Conservation (phyloP, 805 yeast genomes). For the Saturnispora galanensis region DNA sequence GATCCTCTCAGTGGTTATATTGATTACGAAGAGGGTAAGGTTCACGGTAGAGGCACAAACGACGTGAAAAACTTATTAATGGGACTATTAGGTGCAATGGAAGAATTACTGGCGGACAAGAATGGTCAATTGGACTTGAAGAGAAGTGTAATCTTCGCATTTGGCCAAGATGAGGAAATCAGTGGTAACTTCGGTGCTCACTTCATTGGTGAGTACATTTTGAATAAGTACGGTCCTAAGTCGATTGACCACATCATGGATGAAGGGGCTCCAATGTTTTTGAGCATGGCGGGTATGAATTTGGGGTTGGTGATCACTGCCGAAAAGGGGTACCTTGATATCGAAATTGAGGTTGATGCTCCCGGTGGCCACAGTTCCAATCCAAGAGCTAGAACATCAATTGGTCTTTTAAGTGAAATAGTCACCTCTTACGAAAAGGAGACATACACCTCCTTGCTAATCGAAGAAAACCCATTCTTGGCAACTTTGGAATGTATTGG, state of each 20-base stretch:
- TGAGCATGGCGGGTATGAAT: slow-evolving; percentile 25
- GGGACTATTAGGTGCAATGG: slow-evolving; percentile 57
- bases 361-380: slow-evolving; percentile 53
- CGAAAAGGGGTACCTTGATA: slow-evolving; percentile 32
- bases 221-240: slow-evolving; percentile 48
- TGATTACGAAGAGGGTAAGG: slow-evolving; percentile 48
- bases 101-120: slow-evolving; percentile 36
- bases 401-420: slow-evolving; percentile 60
- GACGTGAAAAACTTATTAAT: slow-evolving; percentile 68
- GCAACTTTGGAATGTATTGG: slow-evolving; percentile 54
- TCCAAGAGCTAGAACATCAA: slow-evolving; percentile 63
- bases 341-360: slow-evolving; percentile 41
- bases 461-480: slow-evolving; percentile 50
- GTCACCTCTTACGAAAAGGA: slow-evolving; percentile 45
- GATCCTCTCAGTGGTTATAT: slow-evolving; percentile 52
- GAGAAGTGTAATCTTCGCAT: slow-evolving; percentile 53
- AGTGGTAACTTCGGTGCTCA: slow-evolving; percentile 55
- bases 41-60: slow-evolving; percentile 71
- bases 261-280: slow-evolving; percentile 32
- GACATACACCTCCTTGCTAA: slow-evolving; percentile 39
- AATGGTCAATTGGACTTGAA: slow-evolving; percentile 36
- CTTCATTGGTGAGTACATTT: slow-evolving; percentile 35
- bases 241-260: slow-evolving; percentile 54
- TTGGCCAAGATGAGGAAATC: slow-evolving; percentile 76
- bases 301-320: slow-evolving; percentile 39